Base-by-base conservation (phyloP, 306 rosid species). In the Sphenostylis stenocarpa region DNA sequence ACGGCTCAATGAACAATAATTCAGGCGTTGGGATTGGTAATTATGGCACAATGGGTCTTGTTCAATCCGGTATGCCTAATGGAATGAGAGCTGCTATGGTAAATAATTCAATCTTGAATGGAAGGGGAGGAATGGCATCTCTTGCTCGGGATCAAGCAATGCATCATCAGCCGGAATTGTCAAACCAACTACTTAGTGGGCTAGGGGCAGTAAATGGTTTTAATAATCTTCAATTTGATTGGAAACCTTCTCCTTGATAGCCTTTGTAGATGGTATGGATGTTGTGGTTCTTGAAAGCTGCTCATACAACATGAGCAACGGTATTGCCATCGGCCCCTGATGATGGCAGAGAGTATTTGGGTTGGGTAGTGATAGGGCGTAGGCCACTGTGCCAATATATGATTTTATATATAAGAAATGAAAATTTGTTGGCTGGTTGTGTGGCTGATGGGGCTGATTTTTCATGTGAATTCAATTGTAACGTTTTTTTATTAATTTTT, bases 131-230 rank as follows among this genome's bases (percentile, higher is more conserved):
- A 78, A 87, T 96, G 88, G 81, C 92, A 1, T 68, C 90, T n/a
- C 62, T 92, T 20, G 89, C 90, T 15, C 90, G 96, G 49, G 99
- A 92, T 53, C 99, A 89, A 85, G 86, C 88, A 33, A 85, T 91
- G 94, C 88, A 86, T 77, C 91, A 90, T 73, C 99, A 88, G 31
- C 97, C 88, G 43, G 98, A 96, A 80, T 41, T 91, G 86, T 96
- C 97, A 61, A 92, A 86, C 88, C 97, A 92, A 78, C 83, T 92
- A 75, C 91, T 96, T 68, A 77, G 90, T 77, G 97, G 99, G 38
- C 83, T 91, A 65, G 98, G 97, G 83, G 90, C 98, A 11, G 96
- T 80, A 55, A 92, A 91, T 49, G 87, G 97, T 64, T 96, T 82
- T 80, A 93, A 74, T 70, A 96, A 85, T 88, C 88, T 91, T 85